phyloP scores from a whole-genome alignment of 2,329 filamentous ascomycete species.

The Alternaria tenuissima region DNA sequence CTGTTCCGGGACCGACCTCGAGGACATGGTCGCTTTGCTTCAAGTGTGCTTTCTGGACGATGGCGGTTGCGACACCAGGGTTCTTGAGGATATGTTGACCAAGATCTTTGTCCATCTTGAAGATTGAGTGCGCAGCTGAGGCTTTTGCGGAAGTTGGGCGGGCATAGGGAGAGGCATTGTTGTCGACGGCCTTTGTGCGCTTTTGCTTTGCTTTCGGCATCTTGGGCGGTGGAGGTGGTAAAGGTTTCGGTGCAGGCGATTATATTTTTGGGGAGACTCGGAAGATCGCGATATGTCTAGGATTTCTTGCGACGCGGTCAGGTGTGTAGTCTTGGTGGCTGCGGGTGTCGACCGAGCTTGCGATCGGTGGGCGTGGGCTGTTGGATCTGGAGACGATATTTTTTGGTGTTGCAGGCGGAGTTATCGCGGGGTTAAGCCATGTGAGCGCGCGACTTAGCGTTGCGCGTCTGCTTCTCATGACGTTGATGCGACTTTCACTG shows the following conservation, averaged over 20 bases:
- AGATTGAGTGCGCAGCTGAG: conserved; percentile 77
- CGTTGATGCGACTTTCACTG: conserved; percentile 6
- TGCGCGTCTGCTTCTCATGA: conserved; percentile 15
- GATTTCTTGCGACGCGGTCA: neutral
- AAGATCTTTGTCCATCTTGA: conserved; percentile 95
- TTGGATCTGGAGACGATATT: conserved; percentile 27
- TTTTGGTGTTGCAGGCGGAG: conserved; percentile 29
- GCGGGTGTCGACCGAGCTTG: conserved; percentile 1
- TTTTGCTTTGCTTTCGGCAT: conserved; percentile 59
- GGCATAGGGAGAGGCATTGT: conserved; percentile 55
- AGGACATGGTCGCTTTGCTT: conserved; percentile 89
- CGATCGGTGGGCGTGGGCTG: conserved; percentile 13
- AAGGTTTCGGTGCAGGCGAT: neutral
- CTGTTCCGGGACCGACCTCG: conserved; percentile 90
- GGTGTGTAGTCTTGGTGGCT: neutral
- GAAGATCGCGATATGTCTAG: neutral
- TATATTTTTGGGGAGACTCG: neutral
- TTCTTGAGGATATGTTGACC: conserved; percentile 95
- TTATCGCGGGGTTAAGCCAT: conserved; percentile 33
- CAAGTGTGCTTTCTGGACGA: conserved; percentile 85
- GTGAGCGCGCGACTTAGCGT: conserved; percentile 28
- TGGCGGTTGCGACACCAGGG: conserved; percentile 81
- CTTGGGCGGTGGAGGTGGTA: conserved; percentile 17
- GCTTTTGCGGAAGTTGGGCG: conserved; percentile 56
- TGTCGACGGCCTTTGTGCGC: conserved; percentile 37